Percentiles rank a stretch among this genome's conserved stretches.
These are phyloP conservation scores for Nakazawaea laoshanensis DNA, from an alignment of 805 yeast species.

Conservation along the genomic window DNA sequence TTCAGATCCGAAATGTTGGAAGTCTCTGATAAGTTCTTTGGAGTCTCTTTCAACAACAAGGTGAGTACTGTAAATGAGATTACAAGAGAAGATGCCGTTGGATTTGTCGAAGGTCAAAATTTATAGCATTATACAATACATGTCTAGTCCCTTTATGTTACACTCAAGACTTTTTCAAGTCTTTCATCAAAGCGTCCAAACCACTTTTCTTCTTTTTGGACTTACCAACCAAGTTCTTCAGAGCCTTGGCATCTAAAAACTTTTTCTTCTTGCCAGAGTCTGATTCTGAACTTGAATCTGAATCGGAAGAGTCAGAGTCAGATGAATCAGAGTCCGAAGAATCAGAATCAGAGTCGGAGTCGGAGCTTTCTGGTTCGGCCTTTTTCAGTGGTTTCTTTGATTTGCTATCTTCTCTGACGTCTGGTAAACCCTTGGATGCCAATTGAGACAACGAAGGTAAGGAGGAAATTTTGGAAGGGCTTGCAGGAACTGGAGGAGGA, in stretches of 20 bases:
- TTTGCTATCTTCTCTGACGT: slow-evolving; percentile 36
- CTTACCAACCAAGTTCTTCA: slow-evolving; percentile 27
- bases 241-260: slow-evolving; percentile 17
- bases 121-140: not conserved
- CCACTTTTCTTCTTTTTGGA: slow-evolving; percentile 27
- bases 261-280: not conserved
- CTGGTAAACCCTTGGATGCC: slow-evolving; percentile 60
- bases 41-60: slow-evolving; percentile 77
- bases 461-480: slow-evolving; percentile 3
- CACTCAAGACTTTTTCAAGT: slow-evolving; percentile 24
- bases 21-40: slow-evolving; percentile 80
- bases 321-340: slow-evolving; percentile 13
- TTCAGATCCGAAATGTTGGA: slow-evolving; percentile 89
- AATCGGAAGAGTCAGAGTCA: slow-evolving; percentile 13
- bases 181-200: slow-evolving; percentile 39
- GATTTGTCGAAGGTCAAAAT: slow-evolving; percentile 71
- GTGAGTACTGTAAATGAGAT: slow-evolving; percentile 74
- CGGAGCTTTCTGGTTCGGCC: slow-evolving; percentile 7
- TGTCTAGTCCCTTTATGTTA: not conserved
- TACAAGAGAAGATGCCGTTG: slow-evolving; percentile 61
- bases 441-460: slow-evolving; percentile 47
- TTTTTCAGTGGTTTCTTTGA: not conserved
- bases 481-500: not conserved
- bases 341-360: slow-evolving; percentile 13
- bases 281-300: slow-evolving; percentile 4